Conservation (phyloP, 2,329 filamentous ascomycete genomes). For the Ophiosphaerella korrae region DNA sequence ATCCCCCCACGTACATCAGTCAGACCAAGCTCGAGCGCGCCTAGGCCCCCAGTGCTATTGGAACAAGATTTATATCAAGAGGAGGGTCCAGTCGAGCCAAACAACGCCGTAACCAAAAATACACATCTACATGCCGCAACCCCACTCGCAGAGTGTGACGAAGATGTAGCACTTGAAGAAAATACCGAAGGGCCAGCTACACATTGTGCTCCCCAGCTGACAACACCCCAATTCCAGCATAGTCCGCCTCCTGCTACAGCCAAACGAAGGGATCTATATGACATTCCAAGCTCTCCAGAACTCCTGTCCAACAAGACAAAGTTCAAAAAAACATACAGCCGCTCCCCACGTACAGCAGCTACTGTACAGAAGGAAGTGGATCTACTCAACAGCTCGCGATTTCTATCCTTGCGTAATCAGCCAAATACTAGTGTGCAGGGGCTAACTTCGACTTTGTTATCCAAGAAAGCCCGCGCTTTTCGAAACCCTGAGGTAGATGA, state of each 20-base stretch:
- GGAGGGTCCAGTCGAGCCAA: too few species aligned
- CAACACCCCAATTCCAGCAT: slow-evolving; percentile 2
- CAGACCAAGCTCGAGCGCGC: neutral
- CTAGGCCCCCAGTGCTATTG: neutral
- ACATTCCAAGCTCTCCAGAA: slow-evolving; percentile 22
- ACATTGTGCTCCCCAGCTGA: slow-evolving; percentile 10
- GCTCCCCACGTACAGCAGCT: slow-evolving; percentile 12
- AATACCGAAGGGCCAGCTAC: slow-evolving; percentile 7
- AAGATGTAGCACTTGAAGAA: neutral
- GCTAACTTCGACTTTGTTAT: neutral
- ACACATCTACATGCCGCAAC: neutral
- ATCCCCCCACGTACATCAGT: slow-evolving; percentile 4
- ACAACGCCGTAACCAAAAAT: neutral
- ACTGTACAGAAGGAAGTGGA: slow-evolving; percentile 10
- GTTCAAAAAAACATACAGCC: slow-evolving; percentile 20
- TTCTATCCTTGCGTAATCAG: neutral
- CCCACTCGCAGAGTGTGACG: neutral
- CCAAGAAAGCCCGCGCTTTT: slow-evolving; percentile 11
- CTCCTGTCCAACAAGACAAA: slow-evolving; percentile 11
- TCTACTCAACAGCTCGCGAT: slow-evolving; percentile 15
- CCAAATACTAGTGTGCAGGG: neutral
- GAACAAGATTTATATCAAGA: neutral
- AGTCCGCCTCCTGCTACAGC: slow-evolving; percentile 1
- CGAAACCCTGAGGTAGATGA: slow-evolving; percentile 12
- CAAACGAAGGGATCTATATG: slow-evolving; percentile 21